Evolutionary conservation across 768 basidiomycete species (phyloP).

Genomic region (Kwoniella sp.): DNA sequence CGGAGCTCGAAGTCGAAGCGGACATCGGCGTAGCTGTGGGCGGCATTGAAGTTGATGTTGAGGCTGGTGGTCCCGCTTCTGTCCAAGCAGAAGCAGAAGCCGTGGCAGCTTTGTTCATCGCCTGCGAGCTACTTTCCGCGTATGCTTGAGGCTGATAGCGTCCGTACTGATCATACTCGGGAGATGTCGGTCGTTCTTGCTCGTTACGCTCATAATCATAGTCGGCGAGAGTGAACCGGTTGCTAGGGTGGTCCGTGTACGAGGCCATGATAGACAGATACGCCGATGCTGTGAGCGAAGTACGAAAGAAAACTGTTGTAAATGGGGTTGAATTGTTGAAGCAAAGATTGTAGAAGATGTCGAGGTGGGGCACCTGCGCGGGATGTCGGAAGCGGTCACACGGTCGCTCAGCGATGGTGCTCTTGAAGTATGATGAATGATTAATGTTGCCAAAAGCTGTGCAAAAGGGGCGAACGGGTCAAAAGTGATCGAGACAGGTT

Average conservation of each 20-base stretch:
- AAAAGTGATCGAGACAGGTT: neutral
- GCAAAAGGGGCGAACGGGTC: neutral
- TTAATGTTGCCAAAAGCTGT: too few relatives aligned
- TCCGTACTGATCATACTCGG: neutral
- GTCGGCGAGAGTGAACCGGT: slow-evolving; percentile 46
- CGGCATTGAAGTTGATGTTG: neutral
- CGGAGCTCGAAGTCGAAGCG: neutral
- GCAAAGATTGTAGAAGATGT: too few relatives aligned
- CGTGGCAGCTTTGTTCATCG: neutral
- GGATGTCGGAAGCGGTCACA: neutral
- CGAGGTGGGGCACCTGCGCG: neutral
- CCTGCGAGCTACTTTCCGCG: slow-evolving; percentile 12
- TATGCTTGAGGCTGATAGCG: slow-evolving; percentile 1
- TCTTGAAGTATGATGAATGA: neutral
- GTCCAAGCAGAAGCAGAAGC: neutral
- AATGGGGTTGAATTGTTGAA: too few relatives aligned
- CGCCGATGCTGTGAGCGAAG: too few relatives aligned
- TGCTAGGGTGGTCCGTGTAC: slow-evolving; percentile 5
- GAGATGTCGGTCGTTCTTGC: neutral
- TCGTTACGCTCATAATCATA: slow-evolving; percentile 37
- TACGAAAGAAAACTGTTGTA: too few relatives aligned
- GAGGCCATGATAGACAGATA: neutral
- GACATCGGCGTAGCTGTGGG: neutral
- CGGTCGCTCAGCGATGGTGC: slow-evolving; percentile 16
- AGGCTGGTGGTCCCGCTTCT: too few relatives aligned